Evolutionary conservation across 257 asterid species (phyloP), one percentile per base, ranked within the genome.

Genomic region (Anisodus acutangulus): DNA sequence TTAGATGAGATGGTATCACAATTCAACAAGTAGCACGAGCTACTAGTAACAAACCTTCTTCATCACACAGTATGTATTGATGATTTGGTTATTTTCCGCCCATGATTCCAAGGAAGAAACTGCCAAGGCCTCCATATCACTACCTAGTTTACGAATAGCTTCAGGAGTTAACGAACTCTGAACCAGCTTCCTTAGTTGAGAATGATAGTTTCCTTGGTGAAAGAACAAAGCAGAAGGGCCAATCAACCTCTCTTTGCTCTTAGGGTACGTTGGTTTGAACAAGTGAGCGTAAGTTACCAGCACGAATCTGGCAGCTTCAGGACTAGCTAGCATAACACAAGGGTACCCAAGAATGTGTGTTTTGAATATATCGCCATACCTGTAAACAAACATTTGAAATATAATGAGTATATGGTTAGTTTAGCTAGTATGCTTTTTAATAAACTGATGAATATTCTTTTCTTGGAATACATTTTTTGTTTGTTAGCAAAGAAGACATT

Each of bases 221-320:
- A 95, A 95, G 84, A 95, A 95, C 85, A 95, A 78, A 7, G 98
- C 98, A 2, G 88, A 82, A 8, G 93, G 92, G 0, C 98, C 98
- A 60, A 95, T 91, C 94, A 95, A 86, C 86, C 81, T 95, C 92
- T 95, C 98, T 86, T 95, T 95, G 88, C 98, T 93, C 91, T 88
- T 92, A 0, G 98, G 98, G 47, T 91, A 95, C 0, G 97, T 93
- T 0, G 98, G 98, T 86, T 87, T 92, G 86, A 95, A 93, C 89
- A 95, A 82, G 68, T 89, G 90, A 1, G 97, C 89, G 66, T 91
- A 88, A 41, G 91, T 91, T 35, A 93, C 93, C 9, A 95, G 76
- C 82, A 95, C 98, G 71, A 93, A 92, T 13, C 90, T 85, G 0
- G 97, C 71, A 0, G 98, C 98, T 87, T 92, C 98, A 0, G 97